These are phyloP conservation scores for Trametes sanguinea DNA, from an alignment of 768 basidiomycete genomes.

Conservation along the genomic window DNA sequence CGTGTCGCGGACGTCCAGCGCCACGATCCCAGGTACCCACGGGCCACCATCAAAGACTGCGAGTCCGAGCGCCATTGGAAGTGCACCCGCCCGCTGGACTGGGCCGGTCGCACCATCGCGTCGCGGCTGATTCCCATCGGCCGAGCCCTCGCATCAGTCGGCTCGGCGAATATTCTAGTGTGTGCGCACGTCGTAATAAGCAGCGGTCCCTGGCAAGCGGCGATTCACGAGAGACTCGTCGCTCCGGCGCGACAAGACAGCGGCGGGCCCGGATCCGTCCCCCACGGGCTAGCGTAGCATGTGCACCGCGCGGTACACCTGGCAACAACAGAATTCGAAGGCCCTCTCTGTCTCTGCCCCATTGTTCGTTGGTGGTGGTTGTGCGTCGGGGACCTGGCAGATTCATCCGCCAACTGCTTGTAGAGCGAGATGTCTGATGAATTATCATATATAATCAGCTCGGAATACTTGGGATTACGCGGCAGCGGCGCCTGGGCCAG, in stretches of 20 bases:
- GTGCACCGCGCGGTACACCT: neutral
- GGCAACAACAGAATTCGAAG: neutral
- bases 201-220: conserved; percentile 8
- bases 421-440: too few species aligned
- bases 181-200: neutral
- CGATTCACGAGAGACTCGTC: neutral
- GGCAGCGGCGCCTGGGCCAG: too few species aligned
- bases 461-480: too few species aligned
- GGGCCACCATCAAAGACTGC: neutral
- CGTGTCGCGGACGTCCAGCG: neutral
- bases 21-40: neutral
- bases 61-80: neutral
- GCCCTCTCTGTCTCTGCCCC: too few species aligned
- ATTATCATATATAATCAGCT: too few species aligned
- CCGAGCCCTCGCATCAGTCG: conserved; percentile 5
- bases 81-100: too few species aligned
- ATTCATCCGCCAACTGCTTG: too few species aligned
- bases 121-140: neutral
- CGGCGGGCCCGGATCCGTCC: conserved; percentile 1
- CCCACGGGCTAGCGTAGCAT: conserved; percentile 3
- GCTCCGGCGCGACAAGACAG: neutral
- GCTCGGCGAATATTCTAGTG: conserved; percentile 16
- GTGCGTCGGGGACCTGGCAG: too few species aligned
- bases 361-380: too few species aligned
- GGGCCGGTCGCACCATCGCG: too few species aligned